Evolutionary conservation across 495 filamentous ascomycete genomes (phyloP), one percentile per base, ranked within the genome.

Genomic region (Aspergillus incahuasiensis): DNA sequence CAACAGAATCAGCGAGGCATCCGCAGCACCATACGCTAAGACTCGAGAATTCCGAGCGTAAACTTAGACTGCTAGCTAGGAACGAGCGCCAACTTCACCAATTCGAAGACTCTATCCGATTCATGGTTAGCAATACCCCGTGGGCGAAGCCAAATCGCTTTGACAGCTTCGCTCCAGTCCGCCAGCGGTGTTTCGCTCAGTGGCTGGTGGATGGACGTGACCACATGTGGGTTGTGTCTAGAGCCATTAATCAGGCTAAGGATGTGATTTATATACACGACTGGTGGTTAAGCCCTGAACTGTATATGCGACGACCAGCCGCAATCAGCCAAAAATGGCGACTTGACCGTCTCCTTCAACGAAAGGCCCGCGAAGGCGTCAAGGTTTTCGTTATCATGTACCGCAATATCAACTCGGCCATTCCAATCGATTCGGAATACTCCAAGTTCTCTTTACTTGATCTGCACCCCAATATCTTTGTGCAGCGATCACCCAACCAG

Each of bases 191-290:
- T 25, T 91, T 91, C 74, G 94, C 92, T 3, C 91, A 96, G 65
- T 97, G 92, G 94, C 78, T 99, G 6, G 94, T 99, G 2, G 94
- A 99, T 70, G 94, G 89, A 13, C 82, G 94, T 47, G 94, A 99
- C 64, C 92, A 97, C 71, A 97, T 97, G 92, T 99, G 94, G 94
- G 92, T 96, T 62, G 92, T 97, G 6, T 96, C 91, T 6, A 83
- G 94, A 48, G 94, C 94, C 2, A 97, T 99, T 68, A 96, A 87
- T 68, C 96, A 96, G 84, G 94, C 94, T 11, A 90, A 90, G 65
- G 95, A 99, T 76, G 94, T 99, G 35, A 91, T 99, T 56, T 97
- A 97, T 70, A 99, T 99, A 48, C 94, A 99, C 68, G 94, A 97
- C 68, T 99, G 94, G 94, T 99, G 94, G 94, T 67, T 99, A 52